phyloP scores from a whole-genome alignment of 345 rosid species.

The Linum lewisii region DNA sequence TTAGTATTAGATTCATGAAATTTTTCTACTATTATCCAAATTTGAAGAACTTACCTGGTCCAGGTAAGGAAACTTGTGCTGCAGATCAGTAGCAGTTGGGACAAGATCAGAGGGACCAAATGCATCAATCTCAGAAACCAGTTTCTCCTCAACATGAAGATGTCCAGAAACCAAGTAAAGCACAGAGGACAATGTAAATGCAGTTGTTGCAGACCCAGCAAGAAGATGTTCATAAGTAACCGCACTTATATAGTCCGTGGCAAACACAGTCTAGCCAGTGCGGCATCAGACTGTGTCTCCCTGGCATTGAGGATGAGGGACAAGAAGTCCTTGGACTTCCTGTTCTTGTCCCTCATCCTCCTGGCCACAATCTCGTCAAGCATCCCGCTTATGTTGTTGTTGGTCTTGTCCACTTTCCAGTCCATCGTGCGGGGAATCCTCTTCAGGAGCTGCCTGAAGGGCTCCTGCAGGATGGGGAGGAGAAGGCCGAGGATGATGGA shows the following conservation, averaged over 20 bases:
- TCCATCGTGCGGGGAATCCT: constrained; percentile 86
- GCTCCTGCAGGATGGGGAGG: constrained; percentile 71
- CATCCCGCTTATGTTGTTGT: constrained; percentile 38
- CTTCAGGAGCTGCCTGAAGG: constrained; percentile 70
- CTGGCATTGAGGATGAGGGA: constrained; percentile 59
- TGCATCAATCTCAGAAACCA: constrained; percentile 63
- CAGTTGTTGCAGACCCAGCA: constrained; percentile 84
- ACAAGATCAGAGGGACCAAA: constrained; percentile 44
- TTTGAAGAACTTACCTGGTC: constrained; percentile 83
- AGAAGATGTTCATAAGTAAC: constrained; percentile 89
- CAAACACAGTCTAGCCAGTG: constrained; percentile 43
- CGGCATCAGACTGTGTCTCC: constrained; percentile 34
- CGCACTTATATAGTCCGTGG: constrained; percentile 68
- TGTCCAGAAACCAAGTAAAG: constrained; percentile 67
- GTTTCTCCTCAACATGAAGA: constrained; percentile 54
- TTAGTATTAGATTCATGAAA: too few species aligned
- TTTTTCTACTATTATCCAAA: too few species aligned
- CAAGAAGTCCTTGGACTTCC: constrained; percentile 61
- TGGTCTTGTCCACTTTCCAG: constrained; percentile 63
- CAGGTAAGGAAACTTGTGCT: constrained; percentile 61
- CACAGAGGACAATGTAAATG: constrained; percentile 67
- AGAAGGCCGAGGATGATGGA: constrained; percentile 71
- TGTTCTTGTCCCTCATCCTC: constrained; percentile 41
- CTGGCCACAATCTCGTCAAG: constrained; percentile 65
- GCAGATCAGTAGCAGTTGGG: constrained; percentile 62